Evolutionary conservation across 768 basidiomycete genomes (phyloP), one percentile per base, ranked within the genome.

Genomic region (Tulasnella sp.): DNA sequence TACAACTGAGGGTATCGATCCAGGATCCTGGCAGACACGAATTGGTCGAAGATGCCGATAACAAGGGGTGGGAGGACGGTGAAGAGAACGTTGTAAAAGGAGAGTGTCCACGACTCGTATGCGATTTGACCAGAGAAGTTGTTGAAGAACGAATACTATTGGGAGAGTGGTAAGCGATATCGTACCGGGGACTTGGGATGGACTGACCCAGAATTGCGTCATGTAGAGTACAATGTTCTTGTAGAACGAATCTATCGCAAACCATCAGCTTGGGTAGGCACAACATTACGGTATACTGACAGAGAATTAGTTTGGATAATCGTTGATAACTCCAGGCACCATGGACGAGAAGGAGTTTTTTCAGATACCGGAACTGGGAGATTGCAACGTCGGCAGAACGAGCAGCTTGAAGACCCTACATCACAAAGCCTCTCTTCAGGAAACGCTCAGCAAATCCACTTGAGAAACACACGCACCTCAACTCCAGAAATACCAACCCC

Each of bases 101-200:
- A 92, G 65, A 98, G 78, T 6, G 96, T 94, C 96, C 96, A 99
- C 19, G 93, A 96, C 71, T 99, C 96, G 67, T 92, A 93, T 49
- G 91, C 87, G 61, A 98, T 93, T 69, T 98, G 96, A 17, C 96
- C 96, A 0, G 96, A 99, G 73, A 96, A 98, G 65, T 94, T 96
- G 76, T 98, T 99, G 79, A 93, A 89, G 75, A 97, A 94, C 8
- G 96, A 96, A 70, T 81, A 99, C 94, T 97, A 23, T 49, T n/a
- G n/a, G n/a, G n/a, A n/a, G n/a, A n/a, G n/a, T n/a, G n/a, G n/a
- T 49, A 15, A 36, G 35, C 34, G 12, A 29, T 32, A 15, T 17
- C n/a, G 3, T 40, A 40, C 27, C 15, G 15, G 36, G 35, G 37
- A 2, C n/a, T 19, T 48, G 6, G 25, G 12, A 35, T 55, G n/a